These are phyloP conservation scores for Alternaria infectoria DNA, from an alignment of 2,329 filamentous ascomycete species.

Conservation along the genomic window DNA sequence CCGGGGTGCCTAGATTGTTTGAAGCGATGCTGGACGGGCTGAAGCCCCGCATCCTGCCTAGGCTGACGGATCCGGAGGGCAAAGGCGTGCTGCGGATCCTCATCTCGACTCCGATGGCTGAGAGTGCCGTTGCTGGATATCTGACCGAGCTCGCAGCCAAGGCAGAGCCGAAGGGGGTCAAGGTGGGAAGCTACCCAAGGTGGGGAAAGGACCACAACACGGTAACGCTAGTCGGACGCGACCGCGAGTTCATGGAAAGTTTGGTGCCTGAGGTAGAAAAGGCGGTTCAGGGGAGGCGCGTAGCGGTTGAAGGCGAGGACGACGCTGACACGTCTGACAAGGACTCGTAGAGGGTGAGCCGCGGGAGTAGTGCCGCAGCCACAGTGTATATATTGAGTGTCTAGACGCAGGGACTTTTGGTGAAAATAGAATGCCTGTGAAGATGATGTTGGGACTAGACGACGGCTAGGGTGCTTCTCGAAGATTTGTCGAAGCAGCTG, in stretches of 20 bases:
- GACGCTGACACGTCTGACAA: conserved; percentile 50
- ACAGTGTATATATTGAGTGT: conserved; percentile 3
- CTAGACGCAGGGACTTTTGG: conserved; percentile 18
- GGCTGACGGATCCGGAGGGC: conserved; percentile 78
- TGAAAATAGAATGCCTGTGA: conserved; percentile 23
- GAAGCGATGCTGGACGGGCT: conserved; percentile 78
- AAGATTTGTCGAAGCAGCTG: conserved; percentile 35
- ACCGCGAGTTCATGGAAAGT: conserved; percentile 78
- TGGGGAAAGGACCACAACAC: conserved; percentile 90
- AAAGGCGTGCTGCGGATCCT: conserved; percentile 80
- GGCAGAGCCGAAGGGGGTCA: conserved; percentile 78
- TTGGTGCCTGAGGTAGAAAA: conserved; percentile 78
- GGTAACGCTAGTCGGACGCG: conserved; percentile 82
- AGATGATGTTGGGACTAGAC: conserved; percentile 18
- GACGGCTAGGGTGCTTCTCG: conserved; percentile 33
- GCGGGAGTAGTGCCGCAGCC: conserved; percentile 13
- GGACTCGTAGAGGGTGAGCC: conserved; percentile 38
- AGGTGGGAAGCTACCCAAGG: conserved; percentile 92
- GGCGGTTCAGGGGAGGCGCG: conserved; percentile 74
- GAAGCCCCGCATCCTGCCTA: conserved; percentile 72
- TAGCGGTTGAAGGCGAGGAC: conserved; percentile 70
- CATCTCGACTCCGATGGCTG: conserved; percentile 84
- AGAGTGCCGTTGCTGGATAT: conserved; percentile 84
- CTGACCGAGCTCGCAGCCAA: conserved; percentile 78
- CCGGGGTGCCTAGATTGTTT: conserved; percentile 86